These are phyloP conservation scores for Penicillium sp. DNA, from an alignment of 2,329 filamentous ascomycete species.

Conservation along the genomic window DNA sequence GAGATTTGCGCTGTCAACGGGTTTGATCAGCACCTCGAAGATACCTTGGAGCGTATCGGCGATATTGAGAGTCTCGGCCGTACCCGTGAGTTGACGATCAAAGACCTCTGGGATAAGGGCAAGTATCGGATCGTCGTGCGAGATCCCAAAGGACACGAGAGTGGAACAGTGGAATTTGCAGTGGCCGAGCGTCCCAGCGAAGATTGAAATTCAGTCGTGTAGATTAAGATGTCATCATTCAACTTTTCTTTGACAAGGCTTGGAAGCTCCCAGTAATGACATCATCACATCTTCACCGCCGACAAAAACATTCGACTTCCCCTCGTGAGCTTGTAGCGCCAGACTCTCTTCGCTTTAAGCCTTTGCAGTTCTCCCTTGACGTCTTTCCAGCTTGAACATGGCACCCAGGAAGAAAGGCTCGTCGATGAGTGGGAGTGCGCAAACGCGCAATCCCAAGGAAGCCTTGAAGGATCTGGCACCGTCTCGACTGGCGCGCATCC, in stretches of 20 bases:
- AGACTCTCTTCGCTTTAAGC: constrained; percentile 4
- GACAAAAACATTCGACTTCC: constrained; percentile 11
- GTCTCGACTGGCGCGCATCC: constrained; percentile 24
- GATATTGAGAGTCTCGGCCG: constrained; percentile 89
- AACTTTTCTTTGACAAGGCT: constrained; percentile 2
- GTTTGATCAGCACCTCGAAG: constrained; percentile 76
- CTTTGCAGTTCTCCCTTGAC: background rate
- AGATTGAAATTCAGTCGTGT: constrained; percentile 25
- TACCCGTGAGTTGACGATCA: constrained; percentile 91
- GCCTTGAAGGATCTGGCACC: constrained; percentile 11
- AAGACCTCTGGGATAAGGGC: constrained; percentile 81
- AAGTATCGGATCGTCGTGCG: constrained; percentile 62
- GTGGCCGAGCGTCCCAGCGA: constrained; percentile 36
- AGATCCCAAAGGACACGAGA: constrained; percentile 45
- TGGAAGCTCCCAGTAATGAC: constrained; percentile 24
- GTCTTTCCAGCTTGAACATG: constrained; percentile 5
- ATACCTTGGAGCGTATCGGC: constrained; percentile 75
- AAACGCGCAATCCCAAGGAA: constrained; percentile 12
- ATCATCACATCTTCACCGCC: constrained; percentile 35
- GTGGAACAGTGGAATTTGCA: constrained; percentile 45
- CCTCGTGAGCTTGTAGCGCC: background rate
- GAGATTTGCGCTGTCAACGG: constrained; percentile 70
- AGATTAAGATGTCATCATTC: too few relatives aligned
- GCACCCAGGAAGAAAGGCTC: constrained; percentile 20
- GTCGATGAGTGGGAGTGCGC: constrained; percentile 6